phyloP scores from a whole-genome alignment of 257 asterid genomes.

The Salvia miltiorrhiza region DNA sequence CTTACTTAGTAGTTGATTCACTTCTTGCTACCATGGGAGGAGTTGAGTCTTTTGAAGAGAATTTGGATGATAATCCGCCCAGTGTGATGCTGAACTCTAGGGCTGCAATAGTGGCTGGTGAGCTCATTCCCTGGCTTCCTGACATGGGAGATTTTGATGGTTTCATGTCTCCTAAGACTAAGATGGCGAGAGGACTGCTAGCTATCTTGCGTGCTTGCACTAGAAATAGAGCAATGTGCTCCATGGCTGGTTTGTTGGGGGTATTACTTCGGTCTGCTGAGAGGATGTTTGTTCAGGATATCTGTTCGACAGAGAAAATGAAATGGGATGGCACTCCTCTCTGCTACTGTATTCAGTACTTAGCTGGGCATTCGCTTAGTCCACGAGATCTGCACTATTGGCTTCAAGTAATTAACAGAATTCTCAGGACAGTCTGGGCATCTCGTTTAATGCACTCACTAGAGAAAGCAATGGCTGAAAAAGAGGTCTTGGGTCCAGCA shows the following conservation, averaged over 20 bases:
- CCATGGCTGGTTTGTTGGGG: conserved; percentile 75
- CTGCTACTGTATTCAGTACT: conserved; percentile 78
- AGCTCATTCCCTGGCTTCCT: conserved; percentile 91
- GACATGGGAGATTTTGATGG: conserved; percentile 75
- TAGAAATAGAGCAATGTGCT: conserved; percentile 94
- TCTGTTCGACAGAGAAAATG: conserved; percentile 42
- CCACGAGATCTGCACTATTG: conserved; percentile 75
- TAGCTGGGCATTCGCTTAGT: conserved; percentile 93
- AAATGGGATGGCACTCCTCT: conserved; percentile 91
- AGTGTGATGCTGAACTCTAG: conserved; percentile 98
- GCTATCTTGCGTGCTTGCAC: conserved; percentile 97
- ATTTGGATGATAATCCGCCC: conserved; percentile 89
- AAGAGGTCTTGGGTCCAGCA: conserved; percentile 92
- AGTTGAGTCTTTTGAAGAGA: conserved; percentile 96
- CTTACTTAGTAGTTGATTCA: conserved; percentile 86
- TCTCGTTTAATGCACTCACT: conserved; percentile 66
- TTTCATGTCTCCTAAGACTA: conserved; percentile 90
- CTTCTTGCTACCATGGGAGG: conserved; percentile 99
- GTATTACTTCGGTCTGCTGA: conserved; percentile 82
- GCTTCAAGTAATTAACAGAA: conserved; percentile 69
- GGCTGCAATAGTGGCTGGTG: conserved; percentile 99
- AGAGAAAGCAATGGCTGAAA: conserved; percentile 96
- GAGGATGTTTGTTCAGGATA: conserved; percentile 60
- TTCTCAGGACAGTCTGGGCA: conserved; percentile 76
- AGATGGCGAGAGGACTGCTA: conserved; percentile 96